Evolutionary conservation across 169 alveolate species (phyloP), one percentile per base, ranked within the genome.

Genomic region (Perkinsus marinus): DNA sequence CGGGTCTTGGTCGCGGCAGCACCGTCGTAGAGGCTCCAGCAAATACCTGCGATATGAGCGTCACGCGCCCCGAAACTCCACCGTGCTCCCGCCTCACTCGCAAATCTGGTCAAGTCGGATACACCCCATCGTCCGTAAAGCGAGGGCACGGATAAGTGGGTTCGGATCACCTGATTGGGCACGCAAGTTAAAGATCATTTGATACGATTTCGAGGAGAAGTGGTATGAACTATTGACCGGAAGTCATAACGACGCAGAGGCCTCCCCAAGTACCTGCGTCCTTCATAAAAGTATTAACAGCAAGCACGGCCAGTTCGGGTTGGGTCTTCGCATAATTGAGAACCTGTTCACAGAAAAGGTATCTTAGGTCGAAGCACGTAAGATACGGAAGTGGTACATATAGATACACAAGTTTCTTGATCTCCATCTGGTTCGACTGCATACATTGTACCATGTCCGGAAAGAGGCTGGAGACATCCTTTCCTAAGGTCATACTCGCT

Each of bases 401-500:
- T 46, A 98, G 96, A 94, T 98, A 97, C 19, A 98, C 99, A 46
- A 98, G 96, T 94, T 99, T 99, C 95, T 99, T 99, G 39, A 99
- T 96, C 96, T 98, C 99, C 68, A 98, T 95, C 93, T 98, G 98
- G 39, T 96, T 96, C 16, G 99, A 97, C 93, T 98, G 99, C 98
- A 99, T 98, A 94, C 99, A 98, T 95, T 98, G 98, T 37, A 98
- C 98, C 89, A 99, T 99, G 92, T 98, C 99, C 34, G 99, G 98
- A 94, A 99, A 99, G n/a, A 99, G 96, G 41, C 98, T 95, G 16
- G 99, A 98, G 46, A 99, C 99, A 94, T 99, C 99, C 96, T 98
- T 99, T 16, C 99, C 99, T 43, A 98, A 97, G 22, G 99, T 98
- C 99, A 99, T 99, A 36, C 99, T 99, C 79, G 99, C 99, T 46